Percentiles rank a stretch among this genome's conserved stretches.
Conservation (phyloP, 169 alveolate species). For the Toxoplasma gondii region DNA sequence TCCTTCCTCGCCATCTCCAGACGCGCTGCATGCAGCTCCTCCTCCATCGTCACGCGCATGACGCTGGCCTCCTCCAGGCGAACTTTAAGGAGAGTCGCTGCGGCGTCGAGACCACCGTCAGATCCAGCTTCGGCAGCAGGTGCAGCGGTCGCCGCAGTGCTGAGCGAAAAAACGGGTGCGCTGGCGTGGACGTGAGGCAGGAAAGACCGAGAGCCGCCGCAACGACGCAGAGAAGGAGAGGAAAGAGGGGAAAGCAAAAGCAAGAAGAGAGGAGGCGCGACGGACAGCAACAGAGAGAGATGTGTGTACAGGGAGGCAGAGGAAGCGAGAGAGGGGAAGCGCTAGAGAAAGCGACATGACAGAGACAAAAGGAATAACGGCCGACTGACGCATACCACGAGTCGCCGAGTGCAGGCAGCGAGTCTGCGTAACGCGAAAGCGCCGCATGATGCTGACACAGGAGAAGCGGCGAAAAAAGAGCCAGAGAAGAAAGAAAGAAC, state of each 20-base stretch:
- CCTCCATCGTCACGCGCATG: slow-evolving; percentile 54
- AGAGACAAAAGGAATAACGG: too few species aligned
- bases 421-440: neutral
- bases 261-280: neutral
- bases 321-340: too few species aligned
- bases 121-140: neutral
- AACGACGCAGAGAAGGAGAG: too few species aligned
- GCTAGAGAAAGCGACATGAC: too few species aligned
- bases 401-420: neutral
- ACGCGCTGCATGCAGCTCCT: slow-evolving; percentile 29
- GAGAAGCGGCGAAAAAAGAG: neutral
- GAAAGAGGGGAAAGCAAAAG: too few species aligned
- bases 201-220: too few species aligned
- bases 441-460: neutral
- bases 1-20: slow-evolving; percentile 35
- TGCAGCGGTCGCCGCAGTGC: slow-evolving; percentile 20
- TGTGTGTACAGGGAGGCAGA: too few species aligned
- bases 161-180: neutral
- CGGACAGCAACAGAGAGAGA: neutral
- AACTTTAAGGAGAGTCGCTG: slow-evolving; percentile 26
- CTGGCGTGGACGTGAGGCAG: too few species aligned
- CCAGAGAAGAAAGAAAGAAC: neutral
- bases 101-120: neutral
- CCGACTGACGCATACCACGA: too few species aligned
- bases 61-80: slow-evolving; percentile 51